Evolutionary conservation across 2,329 filamentous ascomycete species (phyloP), one percentile per base, ranked within the genome.

Genomic region (Hypoxylon sp.): DNA sequence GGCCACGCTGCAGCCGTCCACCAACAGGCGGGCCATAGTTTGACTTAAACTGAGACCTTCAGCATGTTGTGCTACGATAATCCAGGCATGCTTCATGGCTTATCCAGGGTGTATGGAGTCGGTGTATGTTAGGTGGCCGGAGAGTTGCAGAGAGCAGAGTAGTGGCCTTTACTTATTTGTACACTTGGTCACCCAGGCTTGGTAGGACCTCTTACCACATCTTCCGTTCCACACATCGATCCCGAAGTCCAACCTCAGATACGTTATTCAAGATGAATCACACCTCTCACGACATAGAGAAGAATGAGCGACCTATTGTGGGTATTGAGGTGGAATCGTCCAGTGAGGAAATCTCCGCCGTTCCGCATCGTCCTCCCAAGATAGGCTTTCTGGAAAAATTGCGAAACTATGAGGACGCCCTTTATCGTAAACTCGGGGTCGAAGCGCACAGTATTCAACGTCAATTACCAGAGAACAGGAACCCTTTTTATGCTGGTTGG

Each of bases 391-490:
- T 83, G 36, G 78, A 71, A 23, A 76, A 65, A 28, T 68, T 83
- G n/a, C 82, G 81, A 51, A 70, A 75, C 50, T 79, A 81, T 60
- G 84, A 86, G 64, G 76, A 75, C 13, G 74, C 78, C 10, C 74
- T 85, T 72, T 84, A 86, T 74, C 75, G 73, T 49, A 82, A 80
- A 67, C 72, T 86, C 32, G 84, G 84, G 21, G 78, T 86, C 52
- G 84, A 86, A 73, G 78, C 82, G 2, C 77, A 84, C 49, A 82
- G 81, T 48, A 80, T 85, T 43, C 75, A 77, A 10, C 80, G 84
- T 56, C 82, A 83, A 65, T 77, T 79, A 5, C 80, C 83, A 38
- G 80, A 83, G 68, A 77, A 83, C 41, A 76, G 77, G 28, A 75
- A 80, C 34, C 80, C 80, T 1, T 65, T 72, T n/a, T 79, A 77